Conservation (phyloP, 2,329 filamentous ascomycete species). For the Monosporascus sp. region DNA sequence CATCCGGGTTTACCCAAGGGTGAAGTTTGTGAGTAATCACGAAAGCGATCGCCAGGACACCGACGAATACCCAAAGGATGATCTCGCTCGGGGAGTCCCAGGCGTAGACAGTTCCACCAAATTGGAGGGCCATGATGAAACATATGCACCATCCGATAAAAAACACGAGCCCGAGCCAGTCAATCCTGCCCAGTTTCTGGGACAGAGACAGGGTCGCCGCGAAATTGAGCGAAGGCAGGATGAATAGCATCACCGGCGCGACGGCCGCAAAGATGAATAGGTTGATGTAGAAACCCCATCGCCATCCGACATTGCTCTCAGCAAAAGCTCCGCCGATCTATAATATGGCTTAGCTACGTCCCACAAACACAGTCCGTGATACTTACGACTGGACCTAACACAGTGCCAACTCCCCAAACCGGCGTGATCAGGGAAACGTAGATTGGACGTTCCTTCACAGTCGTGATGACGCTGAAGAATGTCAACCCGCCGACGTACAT, state of each 20-base stretch:
- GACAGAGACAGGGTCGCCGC: constrained; percentile 14
- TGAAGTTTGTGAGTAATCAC: constrained; percentile 32
- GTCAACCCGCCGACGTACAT: constrained; percentile 7
- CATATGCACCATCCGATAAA: constrained; percentile 33
- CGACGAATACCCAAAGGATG: constrained; percentile 38
- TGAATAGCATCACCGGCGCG: constrained; percentile 24
- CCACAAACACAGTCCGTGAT: too few species aligned
- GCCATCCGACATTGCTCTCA: neutral
- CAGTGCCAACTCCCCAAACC: constrained; percentile 2
- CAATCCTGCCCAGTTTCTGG: constrained; percentile 31
- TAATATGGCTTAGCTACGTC: too few species aligned
- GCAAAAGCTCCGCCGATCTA: neutral
- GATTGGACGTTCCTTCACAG: constrained; percentile 2
- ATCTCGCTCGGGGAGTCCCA: constrained; percentile 43
- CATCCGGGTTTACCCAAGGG: constrained; percentile 31
- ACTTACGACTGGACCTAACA: neutral
- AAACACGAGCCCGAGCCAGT: constrained; percentile 41
- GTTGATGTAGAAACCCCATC: neutral
- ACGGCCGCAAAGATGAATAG: neutral
- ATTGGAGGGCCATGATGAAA: constrained; percentile 41
- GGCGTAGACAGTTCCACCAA: constrained; percentile 40
- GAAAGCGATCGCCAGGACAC: constrained; percentile 34
- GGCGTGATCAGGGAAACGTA: constrained; percentile 1
- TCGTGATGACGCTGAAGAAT: constrained; percentile 2
- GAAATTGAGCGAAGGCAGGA: constrained; percentile 21